These are phyloP conservation scores for Allomyces macrogynus DNA, from an alignment of 192 early-diverging fungal genomes.

Conservation along the genomic window DNA sequence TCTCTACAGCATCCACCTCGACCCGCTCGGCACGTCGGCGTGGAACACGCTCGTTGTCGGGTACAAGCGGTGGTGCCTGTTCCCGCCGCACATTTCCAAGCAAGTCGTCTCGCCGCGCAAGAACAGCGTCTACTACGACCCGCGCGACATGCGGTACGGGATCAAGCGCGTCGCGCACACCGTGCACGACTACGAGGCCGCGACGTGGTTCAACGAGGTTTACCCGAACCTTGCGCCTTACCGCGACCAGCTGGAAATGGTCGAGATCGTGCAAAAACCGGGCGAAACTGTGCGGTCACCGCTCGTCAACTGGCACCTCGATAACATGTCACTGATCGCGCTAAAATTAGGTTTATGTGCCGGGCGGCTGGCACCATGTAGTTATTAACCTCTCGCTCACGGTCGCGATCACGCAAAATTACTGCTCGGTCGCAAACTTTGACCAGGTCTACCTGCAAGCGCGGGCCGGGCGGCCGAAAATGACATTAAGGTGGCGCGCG, in stretches of 20 bases:
- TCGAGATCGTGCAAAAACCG: constrained; percentile 45
- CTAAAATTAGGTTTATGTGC: constrained; percentile 35
- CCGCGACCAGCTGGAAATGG: constrained; percentile 36
- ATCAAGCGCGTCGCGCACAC: constrained; percentile 2
- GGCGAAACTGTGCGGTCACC: constrained; percentile 29
- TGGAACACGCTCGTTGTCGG: constrained; percentile 57
- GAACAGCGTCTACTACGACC: constrained; percentile 13
- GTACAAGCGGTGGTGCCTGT: constrained; percentile 58
- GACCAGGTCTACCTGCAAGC: constrained; percentile 48
- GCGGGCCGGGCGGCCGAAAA: constrained; percentile 27
- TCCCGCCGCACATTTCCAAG: constrained; percentile 45
- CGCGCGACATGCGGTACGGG: neutral
- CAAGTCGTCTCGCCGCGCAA: constrained; percentile 31
- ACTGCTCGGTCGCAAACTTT: constrained; percentile 40
- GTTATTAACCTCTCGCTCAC: constrained; percentile 63
- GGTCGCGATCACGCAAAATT: constrained; percentile 64
- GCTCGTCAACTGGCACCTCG: too few species aligned
- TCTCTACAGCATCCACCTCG: constrained; percentile 21
- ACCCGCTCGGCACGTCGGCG: constrained; percentile 59
- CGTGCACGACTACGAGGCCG: constrained; percentile 38
- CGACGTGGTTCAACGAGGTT: constrained; percentile 50
- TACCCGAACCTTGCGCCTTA: constrained; percentile 24
- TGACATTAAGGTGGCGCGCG: neutral
- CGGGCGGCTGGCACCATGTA: constrained; percentile 59
- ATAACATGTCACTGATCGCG: too few species aligned